phyloP scores from a whole-genome alignment of 495 filamentous ascomycete species.

The Penicillium macrosclerotiorum region DNA sequence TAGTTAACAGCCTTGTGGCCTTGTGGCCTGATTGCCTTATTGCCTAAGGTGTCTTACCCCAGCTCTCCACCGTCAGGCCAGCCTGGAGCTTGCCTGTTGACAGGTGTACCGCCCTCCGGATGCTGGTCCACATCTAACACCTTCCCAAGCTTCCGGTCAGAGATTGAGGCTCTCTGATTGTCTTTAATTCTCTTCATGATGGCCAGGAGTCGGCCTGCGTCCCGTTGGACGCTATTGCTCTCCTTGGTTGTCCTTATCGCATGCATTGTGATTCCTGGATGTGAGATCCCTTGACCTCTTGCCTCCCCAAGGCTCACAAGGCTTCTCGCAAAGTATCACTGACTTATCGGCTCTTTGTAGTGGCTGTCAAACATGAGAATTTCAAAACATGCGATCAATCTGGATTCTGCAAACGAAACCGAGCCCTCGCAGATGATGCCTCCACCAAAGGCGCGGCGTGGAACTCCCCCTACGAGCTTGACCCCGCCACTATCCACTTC shows the following conservation, averaged over 20 bases:
- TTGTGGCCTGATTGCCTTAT: conserved; percentile 13
- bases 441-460: conserved; percentile 61
- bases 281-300: conserved; percentile 29
- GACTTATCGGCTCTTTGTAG: conserved; percentile 38
- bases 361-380: conserved; percentile 85
- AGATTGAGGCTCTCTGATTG: conserved; percentile 41
- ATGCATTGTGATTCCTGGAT: conserved; percentile 39
- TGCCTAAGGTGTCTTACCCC: conserved; percentile 34
- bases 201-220: conserved; percentile 47
- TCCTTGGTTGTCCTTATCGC: conserved; percentile 37
- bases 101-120: conserved; percentile 28
- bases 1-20: conserved; percentile 7
- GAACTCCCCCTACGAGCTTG: conserved; percentile 78
- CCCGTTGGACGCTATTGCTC: conserved; percentile 56
- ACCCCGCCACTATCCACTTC: conserved; percentile 67
- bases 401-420: conserved; percentile 94
- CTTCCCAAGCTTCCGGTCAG: conserved; percentile 16
- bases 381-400: conserved; percentile 96
- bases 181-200: conserved; percentile 27
- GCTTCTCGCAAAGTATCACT: conserved; percentile 2
- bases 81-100: conserved; percentile 38
- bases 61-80: conserved; percentile 38
- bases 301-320: too few species aligned
- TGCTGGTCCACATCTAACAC: conserved; percentile 32
- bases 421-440: conserved; percentile 79